Conservation (phyloP, 768 basidiomycete genomes). For the Kwoniella heveanensis region DNA sequence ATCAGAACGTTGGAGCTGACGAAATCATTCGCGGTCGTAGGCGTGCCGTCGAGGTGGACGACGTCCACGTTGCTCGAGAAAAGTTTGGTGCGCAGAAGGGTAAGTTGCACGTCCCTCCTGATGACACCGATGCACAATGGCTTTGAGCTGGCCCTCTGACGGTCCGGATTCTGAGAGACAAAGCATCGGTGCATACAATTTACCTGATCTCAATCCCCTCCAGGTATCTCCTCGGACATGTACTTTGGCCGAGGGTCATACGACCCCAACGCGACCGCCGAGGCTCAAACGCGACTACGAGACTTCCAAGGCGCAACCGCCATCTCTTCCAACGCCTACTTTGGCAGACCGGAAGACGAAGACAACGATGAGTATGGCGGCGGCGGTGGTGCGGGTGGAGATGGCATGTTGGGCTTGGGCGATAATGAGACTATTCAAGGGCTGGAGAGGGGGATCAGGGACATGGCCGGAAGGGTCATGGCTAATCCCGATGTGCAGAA, state of each 20-base stretch:
- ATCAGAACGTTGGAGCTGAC: conserved; percentile 11
- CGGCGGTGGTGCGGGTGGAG: conserved; percentile 52
- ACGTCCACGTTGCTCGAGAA: conserved; percentile 66
- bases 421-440: conserved; percentile 52
- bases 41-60: conserved; percentile 44
- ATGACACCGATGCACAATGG: too few relatives aligned
- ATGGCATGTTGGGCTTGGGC: conserved; percentile 43
- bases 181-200: too few relatives aligned
- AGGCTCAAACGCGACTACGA: conserved; percentile 79
- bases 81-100: conserved; percentile 87
- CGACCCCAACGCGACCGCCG: conserved; percentile 69
- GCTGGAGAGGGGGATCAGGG: conserved; percentile 53
- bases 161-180: too few relatives aligned
- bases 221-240: conserved; percentile 94
- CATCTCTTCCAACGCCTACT: conserved; percentile 95
- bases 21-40: conserved; percentile 10
- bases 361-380: conserved; percentile 64
- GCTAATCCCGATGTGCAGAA: conserved; percentile 56
- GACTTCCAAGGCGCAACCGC: conserved; percentile 87
- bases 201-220: not conserved
- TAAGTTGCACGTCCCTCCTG: too few relatives aligned
- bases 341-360: conserved; percentile 77
- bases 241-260: conserved; percentile 89
- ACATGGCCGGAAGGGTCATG: conserved; percentile 54
- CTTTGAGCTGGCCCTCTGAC: too few relatives aligned